Evolutionary conservation across 1,284 basidiomycete genomes (phyloP).

Genomic region (Malassezia arunalokei): DNA sequence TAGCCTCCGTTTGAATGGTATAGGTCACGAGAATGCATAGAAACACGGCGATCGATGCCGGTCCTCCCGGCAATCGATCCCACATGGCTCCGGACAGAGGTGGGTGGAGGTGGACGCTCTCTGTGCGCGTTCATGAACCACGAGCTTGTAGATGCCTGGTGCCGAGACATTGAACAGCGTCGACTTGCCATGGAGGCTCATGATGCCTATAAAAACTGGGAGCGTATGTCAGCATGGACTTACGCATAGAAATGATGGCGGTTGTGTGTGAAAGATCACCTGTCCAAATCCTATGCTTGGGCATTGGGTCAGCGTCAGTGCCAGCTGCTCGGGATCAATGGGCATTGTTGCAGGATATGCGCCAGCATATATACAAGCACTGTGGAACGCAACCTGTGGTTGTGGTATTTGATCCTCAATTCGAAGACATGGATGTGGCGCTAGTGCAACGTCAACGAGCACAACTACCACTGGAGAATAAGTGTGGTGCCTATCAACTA

Average conservation of each 20-base stretch:
- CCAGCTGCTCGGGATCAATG: constrained; percentile 4
- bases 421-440: constrained; percentile 2
- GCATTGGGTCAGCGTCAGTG: neutral
- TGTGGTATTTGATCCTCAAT: constrained; percentile 9
- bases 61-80: constrained; percentile 8
- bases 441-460: neutral
- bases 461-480: neutral
- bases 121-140: too few species aligned
- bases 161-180: too few species aligned
- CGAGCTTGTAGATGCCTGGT: too few species aligned
- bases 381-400: neutral
- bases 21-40: constrained; percentile 31
- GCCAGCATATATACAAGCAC: neutral
- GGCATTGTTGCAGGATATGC: neutral
- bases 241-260: too few species aligned
- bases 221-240: too few species aligned
- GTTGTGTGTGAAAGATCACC: neutral
- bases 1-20: constrained; percentile 42
- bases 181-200: too few species aligned
- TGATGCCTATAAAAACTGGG: too few species aligned
- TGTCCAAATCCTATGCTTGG: constrained; percentile 5
- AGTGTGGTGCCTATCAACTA: constrained; percentile 10
- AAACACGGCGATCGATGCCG: constrained; percentile 30
- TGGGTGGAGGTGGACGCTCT: too few species aligned
- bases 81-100: neutral